Conservation (phyloP, 108 stramenopile species). For the Skeletonema tropicum region DNA sequence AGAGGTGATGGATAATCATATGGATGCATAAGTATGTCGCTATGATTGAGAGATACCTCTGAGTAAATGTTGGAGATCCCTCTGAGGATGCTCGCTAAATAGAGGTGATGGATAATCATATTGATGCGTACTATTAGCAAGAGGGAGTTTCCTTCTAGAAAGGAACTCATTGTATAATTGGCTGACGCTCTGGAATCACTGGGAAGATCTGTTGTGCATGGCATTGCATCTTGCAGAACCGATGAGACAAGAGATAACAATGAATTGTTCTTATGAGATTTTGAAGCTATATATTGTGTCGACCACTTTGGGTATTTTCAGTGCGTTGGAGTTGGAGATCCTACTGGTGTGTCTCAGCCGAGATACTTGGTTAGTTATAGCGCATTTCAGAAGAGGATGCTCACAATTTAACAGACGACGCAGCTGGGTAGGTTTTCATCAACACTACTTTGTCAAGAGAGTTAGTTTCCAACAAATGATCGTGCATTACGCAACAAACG, state of each 20-base stretch:
- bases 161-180: too few species aligned
- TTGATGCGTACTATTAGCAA: too few species aligned
- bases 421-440: conserved; percentile 2
- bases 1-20: too few species aligned
- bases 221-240: background rate
- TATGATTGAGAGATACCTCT: too few species aligned
- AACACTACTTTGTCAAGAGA: conserved; percentile 24
- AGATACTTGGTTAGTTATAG: conserved; percentile 38
- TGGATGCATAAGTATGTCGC: too few species aligned
- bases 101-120: too few species aligned
- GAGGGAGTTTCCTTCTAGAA: too few species aligned
- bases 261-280: background rate
- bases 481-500: conserved; percentile 32
- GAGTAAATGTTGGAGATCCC: too few species aligned
- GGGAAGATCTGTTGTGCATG: background rate
- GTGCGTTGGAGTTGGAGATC: conserved; percentile 6
- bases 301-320: conserved; percentile 14
- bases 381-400: conserved; percentile 24
- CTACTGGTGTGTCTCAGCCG: conserved; percentile 28
- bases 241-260: too few species aligned
- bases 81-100: too few species aligned
- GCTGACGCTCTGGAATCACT: too few species aligned
- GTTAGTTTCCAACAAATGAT: conserved; percentile 26
- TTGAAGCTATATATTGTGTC: background rate
- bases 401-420: conserved; percentile 28